Percentiles rank a stretch among this genome's conserved stretches.
Evolutionary conservation across 108 stramenopile genomes (phyloP).

Genomic region (Nitzschia sp.): DNA sequence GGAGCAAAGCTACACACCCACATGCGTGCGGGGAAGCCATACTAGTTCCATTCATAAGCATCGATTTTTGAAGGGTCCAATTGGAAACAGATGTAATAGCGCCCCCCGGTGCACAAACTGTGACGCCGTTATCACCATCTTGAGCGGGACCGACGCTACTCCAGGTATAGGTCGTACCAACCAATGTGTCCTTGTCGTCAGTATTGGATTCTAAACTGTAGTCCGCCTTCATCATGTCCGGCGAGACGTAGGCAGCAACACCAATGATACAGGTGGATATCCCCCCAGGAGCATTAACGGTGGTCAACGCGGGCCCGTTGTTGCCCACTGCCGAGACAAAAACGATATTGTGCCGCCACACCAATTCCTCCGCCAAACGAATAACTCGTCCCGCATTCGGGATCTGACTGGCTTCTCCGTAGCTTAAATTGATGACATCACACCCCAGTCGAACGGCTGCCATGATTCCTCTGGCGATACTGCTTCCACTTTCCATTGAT

Average conservation of each 20-base stretch:
- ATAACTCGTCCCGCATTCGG: conserved; percentile 63
- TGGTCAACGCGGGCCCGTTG: conserved; percentile 89
- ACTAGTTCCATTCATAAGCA: conserved; percentile 90
- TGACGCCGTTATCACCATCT: conserved; percentile 78
- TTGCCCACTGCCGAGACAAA: conserved; percentile 84
- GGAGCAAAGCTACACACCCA: conserved; percentile 81
- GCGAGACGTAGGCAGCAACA: conserved; percentile 86
- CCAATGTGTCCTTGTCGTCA: conserved; percentile 14
- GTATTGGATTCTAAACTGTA: conserved; percentile 43
- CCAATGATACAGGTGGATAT: conserved; percentile 57
- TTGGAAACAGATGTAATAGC: conserved; percentile 88
- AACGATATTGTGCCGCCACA: conserved; percentile 76
- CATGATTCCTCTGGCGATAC: conserved; percentile 77
- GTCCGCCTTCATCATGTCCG: conserved; percentile 65
- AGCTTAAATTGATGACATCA: conserved; percentile 89
- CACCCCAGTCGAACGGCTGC: conserved; percentile 71
- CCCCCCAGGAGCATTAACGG: conserved; percentile 86
- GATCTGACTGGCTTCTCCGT: conserved; percentile 76
- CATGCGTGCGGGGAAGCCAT: conserved; percentile 81
- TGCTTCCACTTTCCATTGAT: conserved; percentile 88
- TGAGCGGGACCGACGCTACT: conserved; percentile 81
- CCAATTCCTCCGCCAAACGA: conserved; percentile 66
- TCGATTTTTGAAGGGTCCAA: conserved; percentile 75
- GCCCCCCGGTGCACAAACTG: conserved; percentile 88
- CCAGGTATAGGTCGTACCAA: conserved; percentile 79